These are phyloP conservation scores for Torrubiellomyces zombiae DNA, from an alignment of 2,329 filamentous ascomycete species.

Conservation along the genomic window DNA sequence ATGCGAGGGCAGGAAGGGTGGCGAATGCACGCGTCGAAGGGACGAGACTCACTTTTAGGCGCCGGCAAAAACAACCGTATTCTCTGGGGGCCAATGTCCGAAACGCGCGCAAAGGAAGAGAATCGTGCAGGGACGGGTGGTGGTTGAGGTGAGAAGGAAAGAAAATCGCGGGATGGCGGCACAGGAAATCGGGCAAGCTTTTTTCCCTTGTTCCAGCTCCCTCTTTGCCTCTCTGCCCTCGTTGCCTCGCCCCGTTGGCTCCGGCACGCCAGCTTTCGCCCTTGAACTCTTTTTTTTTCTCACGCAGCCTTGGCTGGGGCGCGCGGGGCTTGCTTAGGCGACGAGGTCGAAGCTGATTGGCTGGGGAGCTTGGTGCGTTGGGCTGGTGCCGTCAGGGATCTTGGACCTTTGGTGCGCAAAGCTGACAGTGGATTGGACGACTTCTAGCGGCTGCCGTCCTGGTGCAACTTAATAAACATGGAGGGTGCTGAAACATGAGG, in stretches of 20 bases:
- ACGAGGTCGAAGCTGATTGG: conserved; percentile 7
- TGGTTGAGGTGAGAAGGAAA: conserved; percentile 11
- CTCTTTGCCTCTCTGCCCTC: conserved; percentile 1
- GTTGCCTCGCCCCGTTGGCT: conserved; percentile 2
- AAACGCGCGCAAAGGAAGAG: conserved; percentile 31
- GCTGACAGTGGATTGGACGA: too few species aligned
- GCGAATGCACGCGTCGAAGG: conserved; percentile 5
- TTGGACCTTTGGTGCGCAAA: conserved; percentile 3
- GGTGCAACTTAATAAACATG: too few species aligned
- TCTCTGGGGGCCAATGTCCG: conserved; percentile 24
- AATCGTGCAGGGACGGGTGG: conserved; percentile 22
- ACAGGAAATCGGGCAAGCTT: conserved; percentile 17
- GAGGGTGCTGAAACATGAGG: too few species aligned
- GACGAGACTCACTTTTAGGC: conserved; percentile 34
- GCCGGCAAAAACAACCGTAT: conserved; percentile 32
- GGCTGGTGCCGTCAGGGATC: conserved; percentile 3
- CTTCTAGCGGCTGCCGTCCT: too few species aligned
- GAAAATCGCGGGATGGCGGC: conserved; percentile 17
- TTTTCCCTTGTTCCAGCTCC: conserved; percentile 13
- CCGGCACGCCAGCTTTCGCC: neutral
- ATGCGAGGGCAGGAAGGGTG: conserved; percentile 5
- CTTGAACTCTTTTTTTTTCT: conserved; percentile 2
- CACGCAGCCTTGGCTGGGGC: conserved; percentile 10
- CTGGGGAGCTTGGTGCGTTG: conserved; percentile 9
- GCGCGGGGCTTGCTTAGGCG: conserved; percentile 10